Conservation (phyloP, 2,329 filamentous ascomycete genomes). For the Lasiodiplodia theobromae region DNA sequence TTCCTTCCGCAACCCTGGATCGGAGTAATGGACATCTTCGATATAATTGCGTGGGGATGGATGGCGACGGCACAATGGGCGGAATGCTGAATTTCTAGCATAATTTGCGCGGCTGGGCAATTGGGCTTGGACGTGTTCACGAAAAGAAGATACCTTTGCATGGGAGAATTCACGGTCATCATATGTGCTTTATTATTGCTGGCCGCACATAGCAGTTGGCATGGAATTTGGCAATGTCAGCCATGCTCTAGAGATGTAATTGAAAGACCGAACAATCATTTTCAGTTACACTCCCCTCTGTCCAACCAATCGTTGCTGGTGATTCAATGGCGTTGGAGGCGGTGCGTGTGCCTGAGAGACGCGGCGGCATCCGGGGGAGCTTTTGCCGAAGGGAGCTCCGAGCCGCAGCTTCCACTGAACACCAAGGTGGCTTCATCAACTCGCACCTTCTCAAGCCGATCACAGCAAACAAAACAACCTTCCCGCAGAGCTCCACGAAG, state of each 20-base stretch:
- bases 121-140: slow-evolving; percentile 18
- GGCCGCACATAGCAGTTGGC: slow-evolving; percentile 6
- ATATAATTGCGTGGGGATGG: not conserved
- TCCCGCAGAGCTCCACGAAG: not conserved
- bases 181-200: slow-evolving; percentile 3
- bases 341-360: not conserved
- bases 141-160: slow-evolving; percentile 30
- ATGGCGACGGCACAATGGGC: not conserved
- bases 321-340: not conserved
- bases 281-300: not conserved
- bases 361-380: slow-evolving; percentile 15
- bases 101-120: slow-evolving; percentile 12
- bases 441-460: not conserved
- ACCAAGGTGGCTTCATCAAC: slow-evolving; percentile 29
- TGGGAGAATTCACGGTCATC: slow-evolving; percentile 1
- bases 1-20: slow-evolving; percentile 92
- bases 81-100: slow-evolving; percentile 7
- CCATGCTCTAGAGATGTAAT: slow-evolving; percentile 17
- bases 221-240: slow-evolving; percentile 1
- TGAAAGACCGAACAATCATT: not conserved
- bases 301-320: not conserved
- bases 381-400: slow-evolving; percentile 22
- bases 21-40: slow-evolving; percentile 57
- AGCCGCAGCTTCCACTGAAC: slow-evolving; percentile 21
- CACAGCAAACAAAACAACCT: slow-evolving; percentile 6